Base-by-base conservation (phyloP, 495 filamentous ascomycete species). In the Oidiodendron maius region DNA sequence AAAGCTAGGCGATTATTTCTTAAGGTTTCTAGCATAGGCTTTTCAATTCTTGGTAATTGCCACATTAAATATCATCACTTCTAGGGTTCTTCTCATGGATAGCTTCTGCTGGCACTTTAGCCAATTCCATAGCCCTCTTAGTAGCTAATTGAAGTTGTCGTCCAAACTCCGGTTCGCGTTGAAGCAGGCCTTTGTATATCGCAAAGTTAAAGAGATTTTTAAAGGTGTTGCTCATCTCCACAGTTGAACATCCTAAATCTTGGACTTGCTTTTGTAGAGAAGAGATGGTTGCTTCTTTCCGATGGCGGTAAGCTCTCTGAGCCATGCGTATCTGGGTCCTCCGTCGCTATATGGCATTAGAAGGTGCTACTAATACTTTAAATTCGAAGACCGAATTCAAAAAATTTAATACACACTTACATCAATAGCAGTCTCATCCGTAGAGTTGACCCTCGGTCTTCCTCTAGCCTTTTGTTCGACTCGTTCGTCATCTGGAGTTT, bases 261-360 rank as follows among this genome's bases (percentile, higher is more conserved):
- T 79, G 64, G 20, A 90, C 84, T 44, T 78, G 74, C 30, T 72
- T 71, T 50, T 86, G 83, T 5, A 93, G 70, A 1, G 81, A 78
- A n/a, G 77, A 74, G 41, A 94, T 87, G 2, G 83, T 86, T 20
- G 76, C 85, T 60, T 95, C 87, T 60, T 93, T 91, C 13, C 88
- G 81, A 53, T 86, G 79, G 9, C 89, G 81, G 58, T 95, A 94
- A 2, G 88, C 87, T 25, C 88, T 74, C 59, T 95, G 89, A 9
- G 89, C 89, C 46, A 93, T 73, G 30, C 89, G 81, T 46, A 91
- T 91, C 65, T 95, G 89, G 13, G 84, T 90, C 40, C 89, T 77
- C 26, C 89, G 81, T 39, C 87, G 80, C 87, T 95, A 57, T 51
- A 44, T 56, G 45, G 43, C 47, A 25, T 56, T 45, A 51, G 42